Evolutionary conservation across 2,329 filamentous ascomycete genomes (phyloP), one percentile per base, ranked within the genome.

Genomic region (Fusarium camptoceras): DNA sequence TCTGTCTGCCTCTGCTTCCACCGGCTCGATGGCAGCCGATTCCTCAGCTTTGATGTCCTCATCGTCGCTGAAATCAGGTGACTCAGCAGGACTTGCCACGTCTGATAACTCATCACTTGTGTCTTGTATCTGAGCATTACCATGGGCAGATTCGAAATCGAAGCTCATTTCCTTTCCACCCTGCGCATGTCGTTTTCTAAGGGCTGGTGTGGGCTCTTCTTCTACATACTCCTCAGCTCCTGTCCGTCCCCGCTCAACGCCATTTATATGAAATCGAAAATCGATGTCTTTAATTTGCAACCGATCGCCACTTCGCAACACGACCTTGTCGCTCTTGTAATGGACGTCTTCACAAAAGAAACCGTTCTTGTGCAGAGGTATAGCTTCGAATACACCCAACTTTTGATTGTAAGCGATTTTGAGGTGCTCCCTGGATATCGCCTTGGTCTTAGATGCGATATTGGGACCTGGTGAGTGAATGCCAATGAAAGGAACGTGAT

Each of bases 101-200:
- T 83, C 82, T 1, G 84, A 86, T 12, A 85, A 71, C 43, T 85
- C 84, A 56, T 87, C 85, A 65, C 86, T 88, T 4, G 86, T 88
- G 64, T 88, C 87, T 46, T 83, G 83, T 43, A 86, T 83, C 42
- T 87, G 85, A 34, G 84, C 88, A 60, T 86, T 83, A 42, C 87
- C 87, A 63, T 87, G 84, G 1, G 86, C 85, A 75, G 88, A 86
- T 74, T 91, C 89, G 73, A 93, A 93, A 58, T 91, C 89, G 66
- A 92, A 90, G 77, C 90, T 92, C 89, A 93, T 93, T 69, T 90
- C 86, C 75, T 91, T 91, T 58, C 88, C 88, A 34, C 87, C 87
- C 55, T 87, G 83, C 11, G 84, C 85, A 72, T 86, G 84, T 31
- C 83, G 81, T 70, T 81, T 83, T 66, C 84, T 85, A 48, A 80